Conservation (phyloP, 768 basidiomycete genomes). For the Rhodotorula paludigena region DNA sequence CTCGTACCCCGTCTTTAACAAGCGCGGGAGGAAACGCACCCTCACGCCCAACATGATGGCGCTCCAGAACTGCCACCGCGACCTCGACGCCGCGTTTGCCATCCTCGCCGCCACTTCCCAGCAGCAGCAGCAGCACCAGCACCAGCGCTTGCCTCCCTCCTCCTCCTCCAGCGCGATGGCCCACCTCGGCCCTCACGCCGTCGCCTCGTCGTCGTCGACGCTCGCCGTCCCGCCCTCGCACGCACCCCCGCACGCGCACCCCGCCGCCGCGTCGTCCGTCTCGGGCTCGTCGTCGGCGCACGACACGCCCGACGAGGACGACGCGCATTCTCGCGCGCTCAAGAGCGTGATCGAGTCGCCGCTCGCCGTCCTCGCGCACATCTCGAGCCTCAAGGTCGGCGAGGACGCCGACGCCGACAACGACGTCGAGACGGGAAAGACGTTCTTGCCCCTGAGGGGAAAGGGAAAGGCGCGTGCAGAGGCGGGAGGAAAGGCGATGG, state of each 20-base stretch:
- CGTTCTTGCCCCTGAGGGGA: constrained; percentile 5
- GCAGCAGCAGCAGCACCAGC: no score
- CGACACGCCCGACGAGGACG: constrained; percentile 10
- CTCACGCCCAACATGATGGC: constrained; percentile 27
- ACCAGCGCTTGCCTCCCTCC: neutral
- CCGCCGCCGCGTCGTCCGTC: neutral
- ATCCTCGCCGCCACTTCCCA: no score
- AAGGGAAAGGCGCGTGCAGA: neutral
- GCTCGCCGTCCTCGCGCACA: constrained; percentile 21
- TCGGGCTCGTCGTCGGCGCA: neutral
- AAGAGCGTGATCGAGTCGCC: constrained; percentile 28
- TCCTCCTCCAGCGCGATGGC: neutral
- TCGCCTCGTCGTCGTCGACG: neutral
- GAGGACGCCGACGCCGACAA: constrained; percentile 18
- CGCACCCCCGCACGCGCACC: neutral
- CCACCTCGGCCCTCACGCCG: neutral
- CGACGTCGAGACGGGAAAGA: constrained; percentile 30
- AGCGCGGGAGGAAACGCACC: constrained; percentile 22
- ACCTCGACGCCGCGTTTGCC: constrained; percentile 21
- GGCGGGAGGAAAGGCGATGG: constrained; percentile 1
- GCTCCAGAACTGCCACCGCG: constrained; percentile 21
- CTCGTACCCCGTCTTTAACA: constrained; percentile 9
- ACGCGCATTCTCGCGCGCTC: constrained; percentile 7
- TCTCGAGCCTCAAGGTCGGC: constrained; percentile 24
- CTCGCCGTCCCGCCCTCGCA: neutral